These are phyloP conservation scores for Trifolium fragiferum DNA, from an alignment of 306 rosid genomes.

Conservation along the genomic window DNA sequence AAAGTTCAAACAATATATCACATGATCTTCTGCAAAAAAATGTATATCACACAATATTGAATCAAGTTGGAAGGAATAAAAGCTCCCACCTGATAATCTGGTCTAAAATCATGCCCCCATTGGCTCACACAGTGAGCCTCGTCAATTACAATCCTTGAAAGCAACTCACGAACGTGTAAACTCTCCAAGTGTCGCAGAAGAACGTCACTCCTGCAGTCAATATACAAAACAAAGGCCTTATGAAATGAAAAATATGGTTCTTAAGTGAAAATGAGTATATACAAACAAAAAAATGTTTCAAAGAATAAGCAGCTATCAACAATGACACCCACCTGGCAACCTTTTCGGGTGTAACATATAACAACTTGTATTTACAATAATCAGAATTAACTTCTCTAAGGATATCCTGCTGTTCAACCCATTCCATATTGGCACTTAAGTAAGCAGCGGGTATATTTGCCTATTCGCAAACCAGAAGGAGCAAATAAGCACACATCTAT, in stretches of 20 bases:
- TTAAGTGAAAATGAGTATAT: constrained; percentile 22
- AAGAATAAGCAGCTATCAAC: constrained; percentile 25
- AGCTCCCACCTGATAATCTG: constrained; percentile 91
- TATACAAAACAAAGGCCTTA: constrained; percentile 23
- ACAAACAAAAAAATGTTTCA: constrained; percentile 35
- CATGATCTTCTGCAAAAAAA: background rate
- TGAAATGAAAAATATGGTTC: constrained; percentile 32
- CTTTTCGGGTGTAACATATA: constrained; percentile 97
- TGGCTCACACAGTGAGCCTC: constrained; percentile 99
- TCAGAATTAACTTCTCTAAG: constrained; percentile 81
- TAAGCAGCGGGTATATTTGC: constrained; percentile 94
- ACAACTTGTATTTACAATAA: constrained; percentile 74
- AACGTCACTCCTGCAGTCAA: constrained; percentile 77
- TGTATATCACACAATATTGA: background rate
- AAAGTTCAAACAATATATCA: constrained; percentile 31
- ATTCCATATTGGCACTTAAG: constrained; percentile 94
- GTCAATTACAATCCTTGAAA: constrained; percentile 93
- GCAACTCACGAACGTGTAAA: constrained; percentile 83
- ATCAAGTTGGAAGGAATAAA: constrained; percentile 31
- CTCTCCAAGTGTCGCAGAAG: constrained; percentile 85
- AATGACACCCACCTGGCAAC: constrained; percentile 78
- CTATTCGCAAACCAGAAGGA: constrained; percentile 52
- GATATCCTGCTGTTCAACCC: constrained; percentile 94
- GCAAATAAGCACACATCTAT: constrained; percentile 30
- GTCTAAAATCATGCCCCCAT: constrained; percentile 99